Conservation (phyloP, 495 filamentous ascomycete species). For the Podospora pseudopauciseta region DNA sequence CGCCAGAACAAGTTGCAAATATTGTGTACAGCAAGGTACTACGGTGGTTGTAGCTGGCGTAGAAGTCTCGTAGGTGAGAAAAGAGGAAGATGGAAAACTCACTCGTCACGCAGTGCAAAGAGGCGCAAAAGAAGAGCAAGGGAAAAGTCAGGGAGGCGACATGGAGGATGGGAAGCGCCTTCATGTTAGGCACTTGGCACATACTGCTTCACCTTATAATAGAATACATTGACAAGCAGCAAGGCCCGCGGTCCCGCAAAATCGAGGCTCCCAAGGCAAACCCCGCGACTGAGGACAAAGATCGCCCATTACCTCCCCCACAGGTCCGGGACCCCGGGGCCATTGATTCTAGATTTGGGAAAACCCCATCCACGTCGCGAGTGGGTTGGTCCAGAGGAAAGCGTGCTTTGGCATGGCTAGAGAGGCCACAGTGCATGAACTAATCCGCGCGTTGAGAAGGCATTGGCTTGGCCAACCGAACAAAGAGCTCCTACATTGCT, state of each 20-base stretch:
- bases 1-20: not conserved
- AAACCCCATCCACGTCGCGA: not conserved
- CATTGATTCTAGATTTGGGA: not conserved
- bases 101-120: not conserved
- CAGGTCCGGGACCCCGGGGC: not conserved
- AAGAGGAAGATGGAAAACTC: not conserved
- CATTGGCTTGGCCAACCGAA: conserved; percentile 14
- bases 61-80: too few relatives aligned
- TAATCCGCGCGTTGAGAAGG: not conserved
- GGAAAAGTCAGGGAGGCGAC: not conserved
- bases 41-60: too few relatives aligned
- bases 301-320: not conserved
- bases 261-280: not conserved
- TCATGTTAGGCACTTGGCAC: not conserved
- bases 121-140: not conserved
- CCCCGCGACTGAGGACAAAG: conserved; percentile 1
- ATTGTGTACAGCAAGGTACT: not conserved
- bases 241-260: not conserved
- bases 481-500: not conserved
- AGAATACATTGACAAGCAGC: not conserved
- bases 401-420: not conserved
- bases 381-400: not conserved
- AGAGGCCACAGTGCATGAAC: conserved; percentile 8
- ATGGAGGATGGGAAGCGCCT: not conserved
- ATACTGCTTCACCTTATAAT: not conserved